phyloP scores from a whole-genome alignment of 495 filamentous ascomycete genomes.

The Chaetomium cochliodes region DNA sequence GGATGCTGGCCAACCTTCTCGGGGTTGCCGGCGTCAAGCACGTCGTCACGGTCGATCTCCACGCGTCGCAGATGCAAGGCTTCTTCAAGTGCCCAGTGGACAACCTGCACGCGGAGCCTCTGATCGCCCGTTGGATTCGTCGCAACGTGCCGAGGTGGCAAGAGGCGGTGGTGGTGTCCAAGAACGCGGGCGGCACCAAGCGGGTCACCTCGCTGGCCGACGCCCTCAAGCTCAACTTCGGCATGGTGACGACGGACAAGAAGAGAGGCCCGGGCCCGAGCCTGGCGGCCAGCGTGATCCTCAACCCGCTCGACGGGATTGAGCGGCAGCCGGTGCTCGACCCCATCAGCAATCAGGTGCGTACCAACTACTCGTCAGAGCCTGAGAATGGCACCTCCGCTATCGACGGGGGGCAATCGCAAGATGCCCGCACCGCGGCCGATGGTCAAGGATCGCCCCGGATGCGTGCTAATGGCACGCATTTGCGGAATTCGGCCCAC shows the following conservation, averaged over 20 bases:
- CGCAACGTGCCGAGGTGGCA: constrained; percentile 83
- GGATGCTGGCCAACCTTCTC: constrained; percentile 94
- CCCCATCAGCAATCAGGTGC: constrained; percentile 32
- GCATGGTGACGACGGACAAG: constrained; percentile 91
- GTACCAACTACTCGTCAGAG: constrained; percentile 34
- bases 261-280: constrained; percentile 59
- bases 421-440: constrained; percentile 30
- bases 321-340: constrained; percentile 40
- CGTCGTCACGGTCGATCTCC: constrained; percentile 94
- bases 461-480: constrained; percentile 34
- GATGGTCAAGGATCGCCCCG: constrained; percentile 45
- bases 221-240: constrained; percentile 94
- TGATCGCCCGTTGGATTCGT: constrained; percentile 94
- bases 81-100: constrained; percentile 98
- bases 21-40: constrained; percentile 92
- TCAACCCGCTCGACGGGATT: constrained; percentile 50
- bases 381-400: constrained; percentile 29
- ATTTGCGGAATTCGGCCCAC: constrained; percentile 30
- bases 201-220: constrained; percentile 95
- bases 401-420: constrained; percentile 22
- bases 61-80: constrained; percentile 97
- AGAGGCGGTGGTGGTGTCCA: constrained; percentile 93
- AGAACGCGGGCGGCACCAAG: constrained; percentile 97
- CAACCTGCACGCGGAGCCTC: constrained; percentile 92
- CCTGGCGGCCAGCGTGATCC: constrained; percentile 69